phyloP scores from a whole-genome alignment of 495 filamentous ascomycete genomes.

The Thermothielavioides terrestris region DNA sequence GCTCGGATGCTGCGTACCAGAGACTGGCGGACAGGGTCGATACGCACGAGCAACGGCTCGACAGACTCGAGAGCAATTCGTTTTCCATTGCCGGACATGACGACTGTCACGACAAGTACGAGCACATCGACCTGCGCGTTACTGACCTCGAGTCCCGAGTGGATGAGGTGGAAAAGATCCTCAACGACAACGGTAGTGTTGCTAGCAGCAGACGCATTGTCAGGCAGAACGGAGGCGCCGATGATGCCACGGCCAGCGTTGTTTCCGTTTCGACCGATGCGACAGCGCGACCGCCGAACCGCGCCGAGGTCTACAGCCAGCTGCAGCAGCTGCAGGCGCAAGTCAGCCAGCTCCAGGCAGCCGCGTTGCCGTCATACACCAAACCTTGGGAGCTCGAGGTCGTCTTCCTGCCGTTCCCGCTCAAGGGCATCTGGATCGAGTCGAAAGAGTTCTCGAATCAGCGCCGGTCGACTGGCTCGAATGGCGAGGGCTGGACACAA shows the following conservation, averaged over 20 bases:
- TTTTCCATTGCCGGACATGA: slow-evolving; percentile 49
- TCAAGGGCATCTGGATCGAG: slow-evolving; percentile 54
- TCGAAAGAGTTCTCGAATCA: slow-evolving; percentile 39
- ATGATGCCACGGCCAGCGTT: slow-evolving; percentile 34
- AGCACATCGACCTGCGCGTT: slow-evolving; percentile 48
- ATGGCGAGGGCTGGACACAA: slow-evolving; percentile 52
- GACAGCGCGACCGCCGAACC: slow-evolving; percentile 23
- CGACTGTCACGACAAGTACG: slow-evolving; percentile 50
- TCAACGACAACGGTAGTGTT: slow-evolving; percentile 38
- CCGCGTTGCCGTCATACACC: slow-evolving; percentile 44
- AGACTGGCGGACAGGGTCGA: slow-evolving; percentile 35
- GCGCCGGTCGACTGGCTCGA: slow-evolving; percentile 31
- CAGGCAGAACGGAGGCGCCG: slow-evolving; percentile 18
- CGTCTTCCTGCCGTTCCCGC: slow-evolving; percentile 57
- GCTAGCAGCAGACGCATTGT: slow-evolving; percentile 26
- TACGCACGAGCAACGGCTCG: slow-evolving; percentile 47
- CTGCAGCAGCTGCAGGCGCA: slow-evolving; percentile 49
- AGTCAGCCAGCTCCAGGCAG: slow-evolving; percentile 46
- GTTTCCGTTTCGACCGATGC: slow-evolving; percentile 39
- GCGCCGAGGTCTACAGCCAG: slow-evolving; percentile 39
- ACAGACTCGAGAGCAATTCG: slow-evolving; percentile 51
- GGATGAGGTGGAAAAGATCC: slow-evolving; percentile 50
- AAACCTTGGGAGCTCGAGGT: slow-evolving; percentile 64
- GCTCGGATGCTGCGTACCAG: slow-evolving; percentile 21
- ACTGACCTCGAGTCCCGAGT: slow-evolving; percentile 54